Evolutionary conservation across 495 filamentous ascomycete species (phyloP).

Genomic region (Neurospora sp.): DNA sequence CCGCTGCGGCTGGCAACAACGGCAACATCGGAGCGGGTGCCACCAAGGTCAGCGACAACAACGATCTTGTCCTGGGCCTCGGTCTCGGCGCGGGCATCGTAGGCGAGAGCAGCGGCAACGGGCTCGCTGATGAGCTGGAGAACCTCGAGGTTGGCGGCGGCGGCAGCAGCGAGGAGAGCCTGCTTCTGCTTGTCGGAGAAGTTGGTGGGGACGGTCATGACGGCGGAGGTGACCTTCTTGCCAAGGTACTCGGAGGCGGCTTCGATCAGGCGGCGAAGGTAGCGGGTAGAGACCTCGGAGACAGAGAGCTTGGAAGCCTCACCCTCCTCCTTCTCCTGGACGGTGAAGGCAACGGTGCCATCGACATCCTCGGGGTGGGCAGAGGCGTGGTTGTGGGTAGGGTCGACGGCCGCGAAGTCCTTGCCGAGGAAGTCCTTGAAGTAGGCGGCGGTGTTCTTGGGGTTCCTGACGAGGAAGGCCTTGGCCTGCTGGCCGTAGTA

Average conservation of each 20-base stretch:
- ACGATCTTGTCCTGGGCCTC: constrained; percentile 73
- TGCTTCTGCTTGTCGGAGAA: constrained; percentile 78
- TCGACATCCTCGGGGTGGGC: constrained; percentile 75
- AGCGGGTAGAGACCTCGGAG: constrained; percentile 78
- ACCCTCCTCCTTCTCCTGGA: constrained; percentile 58
- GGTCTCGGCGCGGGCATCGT: constrained; percentile 76
- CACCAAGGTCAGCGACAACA: constrained; percentile 88
- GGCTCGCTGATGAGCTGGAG: constrained; percentile 91
- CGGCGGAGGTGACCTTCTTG: constrained; percentile 82
- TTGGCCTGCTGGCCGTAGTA: constrained; percentile 96
- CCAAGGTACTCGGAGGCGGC: constrained; percentile 88
- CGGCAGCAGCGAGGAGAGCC: constrained; percentile 66
- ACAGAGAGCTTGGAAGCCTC: constrained; percentile 61
- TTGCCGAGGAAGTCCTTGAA: constrained; percentile 94
- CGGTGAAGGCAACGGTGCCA: constrained; percentile 67
- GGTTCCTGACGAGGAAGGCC: constrained; percentile 80
- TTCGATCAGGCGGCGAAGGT: constrained; percentile 67
- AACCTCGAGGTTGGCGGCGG: constrained; percentile 75
- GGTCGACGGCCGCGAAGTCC: constrained; percentile 92
- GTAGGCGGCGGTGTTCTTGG: constrained; percentile 84
- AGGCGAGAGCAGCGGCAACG: constrained; percentile 81
- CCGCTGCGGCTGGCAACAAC: constrained; percentile 85
- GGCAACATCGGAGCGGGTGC: constrained; percentile 83
- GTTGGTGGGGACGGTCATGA: constrained; percentile 89
- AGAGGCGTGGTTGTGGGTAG: constrained; percentile 86